Evolutionary conservation across 192 early-diverging fungal species (phyloP).

Genomic region (Anaeromyces robustus): DNA sequence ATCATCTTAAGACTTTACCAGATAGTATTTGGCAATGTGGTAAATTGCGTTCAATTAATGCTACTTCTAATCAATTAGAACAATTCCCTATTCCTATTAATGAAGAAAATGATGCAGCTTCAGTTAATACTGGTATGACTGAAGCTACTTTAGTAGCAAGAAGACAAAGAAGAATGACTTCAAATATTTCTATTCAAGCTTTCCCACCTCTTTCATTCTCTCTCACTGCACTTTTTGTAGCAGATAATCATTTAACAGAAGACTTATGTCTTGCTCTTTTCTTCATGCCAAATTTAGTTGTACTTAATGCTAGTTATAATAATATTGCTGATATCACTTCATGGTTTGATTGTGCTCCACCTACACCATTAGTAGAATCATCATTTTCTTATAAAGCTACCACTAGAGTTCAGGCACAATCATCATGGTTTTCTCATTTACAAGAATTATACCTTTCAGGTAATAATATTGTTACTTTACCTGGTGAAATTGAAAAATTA

Average conservation of each 20-base stretch:
- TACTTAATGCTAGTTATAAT: conserved; percentile 69
- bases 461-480: conserved; percentile 65
- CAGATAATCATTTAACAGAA: conserved; percentile 72
- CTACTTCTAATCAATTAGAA: conserved; percentile 65
- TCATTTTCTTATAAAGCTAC: conserved; percentile 7
- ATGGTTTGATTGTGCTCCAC: conserved; percentile 19
- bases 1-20: conserved; percentile 54
- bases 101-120: conserved; percentile 17
- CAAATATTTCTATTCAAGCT: not conserved
- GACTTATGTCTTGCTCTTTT: conserved; percentile 61
- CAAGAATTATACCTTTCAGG: conserved; percentile 68
- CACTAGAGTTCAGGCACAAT: conserved; percentile 3
- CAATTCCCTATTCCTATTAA: conserved; percentile 59
- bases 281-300: conserved; percentile 52
- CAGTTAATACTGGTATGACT: conserved; percentile 19
- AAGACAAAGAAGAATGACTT: conserved; percentile 5
- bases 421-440: conserved; percentile 41
- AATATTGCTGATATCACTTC: conserved; percentile 68
- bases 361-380: not conserved
- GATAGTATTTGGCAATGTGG: conserved; percentile 62
- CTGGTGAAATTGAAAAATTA: conserved; percentile 67
- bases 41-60: conserved; percentile 52
- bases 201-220: conserved; percentile 34
- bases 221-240: conserved; percentile 48
- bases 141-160: conserved; percentile 25